phyloP scores from a whole-genome alignment of 106 monocot species.

The Allium fistulosum region DNA sequence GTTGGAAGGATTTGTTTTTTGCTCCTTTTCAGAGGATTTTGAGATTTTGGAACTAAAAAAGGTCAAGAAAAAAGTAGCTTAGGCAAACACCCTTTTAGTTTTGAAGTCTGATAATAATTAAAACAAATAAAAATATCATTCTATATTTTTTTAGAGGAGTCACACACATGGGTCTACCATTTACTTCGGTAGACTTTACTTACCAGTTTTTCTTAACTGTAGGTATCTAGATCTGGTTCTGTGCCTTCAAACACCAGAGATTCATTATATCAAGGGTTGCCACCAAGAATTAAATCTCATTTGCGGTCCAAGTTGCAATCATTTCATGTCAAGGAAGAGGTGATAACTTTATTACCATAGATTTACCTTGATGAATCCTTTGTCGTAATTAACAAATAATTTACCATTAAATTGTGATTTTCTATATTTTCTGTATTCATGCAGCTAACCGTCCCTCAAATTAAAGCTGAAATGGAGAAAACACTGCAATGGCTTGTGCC shows the following conservation, averaged over 20 bases:
- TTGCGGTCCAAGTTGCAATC: constrained; percentile 41
- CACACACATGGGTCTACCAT: too few species aligned
- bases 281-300: constrained; percentile 45
- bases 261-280: constrained; percentile 53
- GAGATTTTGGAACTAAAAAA: too few species aligned
- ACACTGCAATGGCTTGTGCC: constrained; percentile 11
- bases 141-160: too few species aligned
- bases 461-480: constrained; percentile 14
- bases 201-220: not conserved
- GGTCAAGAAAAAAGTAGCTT: too few species aligned
- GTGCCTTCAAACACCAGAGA: constrained; percentile 52
- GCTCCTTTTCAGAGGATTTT: too few species aligned
- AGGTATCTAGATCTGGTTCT: constrained; percentile 66
- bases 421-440: not conserved
- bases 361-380: not conserved
- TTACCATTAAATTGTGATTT: not conserved
- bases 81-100: too few species aligned
- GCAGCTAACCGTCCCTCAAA: constrained; percentile 4
- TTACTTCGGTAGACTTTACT: too few species aligned
- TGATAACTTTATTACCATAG: constrained; percentile 1
- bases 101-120: too few species aligned
- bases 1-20: too few species aligned
- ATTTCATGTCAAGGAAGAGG: constrained; percentile 50
- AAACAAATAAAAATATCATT: too few species aligned
- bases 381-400: not conserved